Conservation (phyloP, 371 early-diverging fungal genomes). For the Mucor velutinosus region DNA sequence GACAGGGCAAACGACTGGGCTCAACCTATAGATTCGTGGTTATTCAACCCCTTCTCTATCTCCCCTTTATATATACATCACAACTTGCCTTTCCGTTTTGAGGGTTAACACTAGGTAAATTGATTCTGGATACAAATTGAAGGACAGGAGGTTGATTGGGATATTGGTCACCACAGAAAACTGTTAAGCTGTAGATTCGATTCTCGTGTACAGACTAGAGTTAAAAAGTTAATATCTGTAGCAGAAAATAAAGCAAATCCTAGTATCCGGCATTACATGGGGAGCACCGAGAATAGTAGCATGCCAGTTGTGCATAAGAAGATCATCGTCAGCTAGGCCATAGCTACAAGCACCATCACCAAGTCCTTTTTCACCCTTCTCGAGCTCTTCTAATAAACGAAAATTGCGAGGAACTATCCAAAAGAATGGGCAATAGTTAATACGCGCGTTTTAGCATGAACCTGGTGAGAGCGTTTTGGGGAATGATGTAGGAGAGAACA, state of each 20-base stretch:
- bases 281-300: conserved; percentile 96
- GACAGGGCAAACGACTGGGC: conserved; percentile 63
- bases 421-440: not conserved
- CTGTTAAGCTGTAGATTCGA: conserved; percentile 87
- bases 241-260: not conserved
- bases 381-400: conserved; percentile 94
- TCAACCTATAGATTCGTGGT: conserved; percentile 61
- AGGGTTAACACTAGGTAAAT: conserved; percentile 88
- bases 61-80: conserved; percentile 2
- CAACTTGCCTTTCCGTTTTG: conserved; percentile 70
- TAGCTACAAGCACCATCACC: conserved; percentile 95
- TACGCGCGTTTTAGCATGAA: conserved; percentile 5
- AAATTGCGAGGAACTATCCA: conserved; percentile 92
- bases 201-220: conserved; percentile 90
- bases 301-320: conserved; percentile 85
- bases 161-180: conserved; percentile 86
- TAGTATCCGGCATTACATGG: conserved; percentile 60
- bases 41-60: not conserved
- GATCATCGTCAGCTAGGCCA: conserved; percentile 89
- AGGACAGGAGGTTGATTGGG: conserved; percentile 85
- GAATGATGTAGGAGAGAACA: not conserved
- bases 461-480: not conserved
- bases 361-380: conserved; percentile 96
- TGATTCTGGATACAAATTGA: conserved; percentile 81
- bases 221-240: not conserved